Evolutionary conservation across 176 grass and related monocot genomes (phyloP).

Genomic region (Eragrostis curvula): DNA sequence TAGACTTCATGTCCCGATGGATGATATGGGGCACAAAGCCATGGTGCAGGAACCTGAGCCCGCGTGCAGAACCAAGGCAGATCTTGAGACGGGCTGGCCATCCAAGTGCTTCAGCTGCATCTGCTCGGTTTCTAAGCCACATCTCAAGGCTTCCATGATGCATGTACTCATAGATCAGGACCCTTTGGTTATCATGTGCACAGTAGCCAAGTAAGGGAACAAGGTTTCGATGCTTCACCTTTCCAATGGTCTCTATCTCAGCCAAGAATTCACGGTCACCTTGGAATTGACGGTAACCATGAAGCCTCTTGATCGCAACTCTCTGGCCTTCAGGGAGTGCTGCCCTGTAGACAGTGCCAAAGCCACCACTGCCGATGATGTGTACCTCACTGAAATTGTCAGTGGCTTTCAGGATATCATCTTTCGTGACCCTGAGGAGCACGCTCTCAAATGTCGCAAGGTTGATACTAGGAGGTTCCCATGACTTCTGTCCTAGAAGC

Average conservation of each 20-base stretch:
- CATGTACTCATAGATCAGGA: conserved; percentile 91
- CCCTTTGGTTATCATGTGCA: conserved; percentile 57
- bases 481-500: conserved; percentile 53
- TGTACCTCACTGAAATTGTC: conserved; percentile 65
- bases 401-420: conserved; percentile 79
- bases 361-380: conserved; percentile 81
- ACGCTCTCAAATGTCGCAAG: conserved; percentile 74
- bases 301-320: conserved; percentile 80
- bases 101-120: conserved; percentile 52
- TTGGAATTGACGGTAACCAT: conserved; percentile 53
- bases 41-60: conserved; percentile 81
- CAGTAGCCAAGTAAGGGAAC: conserved; percentile 83
- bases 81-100: conserved; percentile 77
- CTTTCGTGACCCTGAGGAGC: conserved; percentile 56
- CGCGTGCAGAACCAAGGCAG: conserved; percentile 67
- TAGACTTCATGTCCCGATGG: conserved; percentile 89
- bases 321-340: conserved; percentile 50
- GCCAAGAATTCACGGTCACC: conserved; percentile 76
- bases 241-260: conserved; percentile 94
- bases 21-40: conserved; percentile 87
- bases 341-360: conserved; percentile 80
- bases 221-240: conserved; percentile 83
- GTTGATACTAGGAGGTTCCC: conserved; percentile 79
- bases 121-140: conserved; percentile 61
- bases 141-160: conserved; percentile 73